Evolutionary conservation across 305 asterid species (phyloP).

Genomic region (Stenogyne calaminthoides): DNA sequence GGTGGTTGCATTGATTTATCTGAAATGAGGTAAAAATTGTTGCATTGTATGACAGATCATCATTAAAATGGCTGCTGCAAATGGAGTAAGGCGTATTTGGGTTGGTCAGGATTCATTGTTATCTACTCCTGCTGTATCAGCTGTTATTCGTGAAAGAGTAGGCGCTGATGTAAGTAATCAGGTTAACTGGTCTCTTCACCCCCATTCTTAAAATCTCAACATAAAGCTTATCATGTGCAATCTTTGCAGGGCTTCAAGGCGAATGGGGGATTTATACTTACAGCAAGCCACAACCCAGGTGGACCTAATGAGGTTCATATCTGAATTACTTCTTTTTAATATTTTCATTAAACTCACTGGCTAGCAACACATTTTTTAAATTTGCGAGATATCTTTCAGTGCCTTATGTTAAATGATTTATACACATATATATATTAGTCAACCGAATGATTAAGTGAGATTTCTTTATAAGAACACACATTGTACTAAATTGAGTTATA

Average conservation of each 20-base stretch:
- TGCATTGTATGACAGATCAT: slow-evolving; percentile 60
- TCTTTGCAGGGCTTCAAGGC: slow-evolving; percentile 84
- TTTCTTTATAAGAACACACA: slow-evolving; percentile 1
- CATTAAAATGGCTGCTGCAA: slow-evolving; percentile 94
- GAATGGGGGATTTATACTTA: slow-evolving; percentile 88
- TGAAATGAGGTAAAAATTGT: slow-evolving; percentile 14
- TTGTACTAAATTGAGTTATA: slow-evolving; percentile 1
- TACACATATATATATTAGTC: neutral
- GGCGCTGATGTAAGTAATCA: slow-evolving; percentile 70
- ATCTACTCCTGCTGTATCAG: slow-evolving; percentile 97
- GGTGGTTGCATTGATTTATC: slow-evolving; percentile 23
- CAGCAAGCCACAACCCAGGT: slow-evolving; percentile 99
- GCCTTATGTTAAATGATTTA: slow-evolving; percentile 6
- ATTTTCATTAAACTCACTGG: no score
- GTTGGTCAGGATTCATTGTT: slow-evolving; percentile 92
- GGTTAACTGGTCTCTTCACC: slow-evolving; percentile 17
- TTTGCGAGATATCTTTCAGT: neutral
- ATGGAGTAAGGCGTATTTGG: slow-evolving; percentile 95
- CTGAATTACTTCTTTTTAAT: slow-evolving; percentile 13
- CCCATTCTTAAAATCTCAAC: slow-evolving; percentile 15
- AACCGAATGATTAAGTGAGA: slow-evolving; percentile 1
- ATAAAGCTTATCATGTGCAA: slow-evolving; percentile 19
- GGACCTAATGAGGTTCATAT: slow-evolving; percentile 85
- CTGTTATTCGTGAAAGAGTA: slow-evolving; percentile 86
- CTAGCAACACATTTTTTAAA: no score